Base-by-base conservation (phyloP, 768 basidiomycete species). In the Calocybe indica region DNA sequence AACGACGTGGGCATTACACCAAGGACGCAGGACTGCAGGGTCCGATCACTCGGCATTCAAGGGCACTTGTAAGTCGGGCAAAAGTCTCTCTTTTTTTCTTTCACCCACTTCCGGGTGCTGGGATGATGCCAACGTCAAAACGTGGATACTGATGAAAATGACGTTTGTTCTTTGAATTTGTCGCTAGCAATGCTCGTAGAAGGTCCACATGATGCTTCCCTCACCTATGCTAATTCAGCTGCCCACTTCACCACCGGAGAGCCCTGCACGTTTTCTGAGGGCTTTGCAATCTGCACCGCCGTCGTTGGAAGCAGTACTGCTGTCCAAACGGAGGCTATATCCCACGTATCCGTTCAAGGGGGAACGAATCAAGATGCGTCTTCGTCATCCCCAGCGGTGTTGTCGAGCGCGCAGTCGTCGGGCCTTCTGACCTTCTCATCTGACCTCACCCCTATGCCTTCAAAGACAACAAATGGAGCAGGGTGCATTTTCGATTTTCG, bases 111-210 rank as follows among this genome's bases (percentile, higher is more conserved):
- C 4, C 22, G 22, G 22, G 22, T 22, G 22, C 22, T 22, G 22
- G 4, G 22, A 22, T 22, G 22, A 22, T 22, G 22, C 22, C 22
- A 22, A 22, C 22, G 22, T 2, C 2, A 22, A 22, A 22, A 22
- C 22, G 22, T 22, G 22, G 22, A 22, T 22, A 22, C 22, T 22
- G 22, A 22, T 22, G 2, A 22, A 22, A 22, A 22, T 22, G 22
- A 22, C 22, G 22, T 22, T 22, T 22, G 22, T 22, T 22, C 22
- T 22, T 22, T 22, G 22, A 4, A 1, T 22, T 22, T 22, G 22
- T 22, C 22, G 1, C 22, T 50, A 75, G 74, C 68, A 6, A 75
- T 73, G 0, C 65, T 77, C n/a, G 64, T 75, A 39, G 68, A 71
- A 54, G 74, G 71, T 8, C 53, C 73, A 1, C 58, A 58, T 44